These are phyloP conservation scores for Hypoxylon sp. DNA, from an alignment of 2,329 filamentous ascomycete genomes.

Conservation along the genomic window DNA sequence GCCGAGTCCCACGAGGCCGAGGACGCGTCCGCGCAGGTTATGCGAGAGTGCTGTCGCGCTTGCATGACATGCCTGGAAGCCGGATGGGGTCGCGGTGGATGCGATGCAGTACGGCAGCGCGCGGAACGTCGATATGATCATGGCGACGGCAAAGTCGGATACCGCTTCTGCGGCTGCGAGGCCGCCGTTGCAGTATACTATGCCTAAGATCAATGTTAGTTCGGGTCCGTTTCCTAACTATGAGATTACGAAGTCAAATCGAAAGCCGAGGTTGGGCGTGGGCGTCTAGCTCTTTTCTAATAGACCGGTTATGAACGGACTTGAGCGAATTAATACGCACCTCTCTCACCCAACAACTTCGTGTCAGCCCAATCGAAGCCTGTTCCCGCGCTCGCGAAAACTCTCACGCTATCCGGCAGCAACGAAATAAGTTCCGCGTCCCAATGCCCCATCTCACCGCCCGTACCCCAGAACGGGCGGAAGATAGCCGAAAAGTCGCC, in stretches of 20 bases:
- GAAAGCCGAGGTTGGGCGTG: not conserved
- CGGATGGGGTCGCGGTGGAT: slow-evolving; percentile 59
- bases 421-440: slow-evolving; percentile 70
- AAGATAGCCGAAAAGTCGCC: slow-evolving; percentile 68
- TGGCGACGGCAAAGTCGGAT: slow-evolving; percentile 78
- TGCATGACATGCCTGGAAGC: slow-evolving; percentile 72
- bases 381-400: slow-evolving; percentile 73
- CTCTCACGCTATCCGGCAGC: slow-evolving; percentile 66
- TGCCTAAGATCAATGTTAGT: slow-evolving; percentile 58
- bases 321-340: slow-evolving; percentile 55
- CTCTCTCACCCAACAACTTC: slow-evolving; percentile 71
- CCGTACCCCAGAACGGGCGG: slow-evolving; percentile 74
- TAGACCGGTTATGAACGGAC: not conserved
- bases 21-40: slow-evolving; percentile 72
- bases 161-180: slow-evolving; percentile 80
- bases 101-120: slow-evolving; percentile 74
- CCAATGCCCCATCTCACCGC: slow-evolving; percentile 76
- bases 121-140: slow-evolving; percentile 79
- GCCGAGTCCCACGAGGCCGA: slow-evolving; percentile 79
- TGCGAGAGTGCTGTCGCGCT: slow-evolving; percentile 71
- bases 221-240: not conserved
- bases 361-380: slow-evolving; percentile 75
- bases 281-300: not conserved
- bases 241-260: not conserved
- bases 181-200: slow-evolving; percentile 81